Base-by-base conservation (phyloP, 371 early-diverging fungal species). In the Apophysomyces variabilis region DNA sequence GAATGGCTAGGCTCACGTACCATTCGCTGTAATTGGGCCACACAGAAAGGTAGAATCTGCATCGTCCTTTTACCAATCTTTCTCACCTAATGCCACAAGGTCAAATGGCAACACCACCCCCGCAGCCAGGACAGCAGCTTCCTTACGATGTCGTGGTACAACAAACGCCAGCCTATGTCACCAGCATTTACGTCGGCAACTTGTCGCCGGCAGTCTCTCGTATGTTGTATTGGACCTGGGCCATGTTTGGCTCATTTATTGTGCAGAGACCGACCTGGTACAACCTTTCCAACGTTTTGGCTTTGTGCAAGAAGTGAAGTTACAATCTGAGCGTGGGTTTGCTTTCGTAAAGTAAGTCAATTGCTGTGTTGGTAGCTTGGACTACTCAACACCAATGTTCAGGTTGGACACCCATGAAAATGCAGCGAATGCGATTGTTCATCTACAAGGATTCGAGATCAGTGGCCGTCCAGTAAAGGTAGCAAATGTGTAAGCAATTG, bases 251-350 rank as follows among this genome's bases (percentile, higher is more conserved):
- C 32, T 16, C 37, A 58, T 60, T 26, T 18, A 50, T 57, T 63
- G 21, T 50, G 60, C 50, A 86, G 88, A 93, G 72, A 86, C 87
- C 62, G 93, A 95, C 60, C 72, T 96, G 67, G 69, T 84, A 21
- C 87, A 86, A 18, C 78, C 89, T 69, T 95, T 96, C 84, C 89
- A 89, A 66, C 83, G 79, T 35, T 93, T 78, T 67, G 96, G 96
- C 6, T 84, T 73, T 69, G 84, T 95, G 8, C 72, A 88, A 47
- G 95, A 95, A 66, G 72, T 94, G 57, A 85, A 92, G 59, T 78
- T 95, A 72, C 96, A 95, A 75, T 80, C 89, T 13, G 96, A 96
- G 56, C 90, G 93, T 58, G 96, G 96, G n/a, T 96, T 89, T 72
- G 95, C 92, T 12, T 96, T 96, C 77, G 85, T 96, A 71, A 92